Conservation (phyloP, 2,329 filamentous ascomycete species). For the Nemania abortiva region DNA sequence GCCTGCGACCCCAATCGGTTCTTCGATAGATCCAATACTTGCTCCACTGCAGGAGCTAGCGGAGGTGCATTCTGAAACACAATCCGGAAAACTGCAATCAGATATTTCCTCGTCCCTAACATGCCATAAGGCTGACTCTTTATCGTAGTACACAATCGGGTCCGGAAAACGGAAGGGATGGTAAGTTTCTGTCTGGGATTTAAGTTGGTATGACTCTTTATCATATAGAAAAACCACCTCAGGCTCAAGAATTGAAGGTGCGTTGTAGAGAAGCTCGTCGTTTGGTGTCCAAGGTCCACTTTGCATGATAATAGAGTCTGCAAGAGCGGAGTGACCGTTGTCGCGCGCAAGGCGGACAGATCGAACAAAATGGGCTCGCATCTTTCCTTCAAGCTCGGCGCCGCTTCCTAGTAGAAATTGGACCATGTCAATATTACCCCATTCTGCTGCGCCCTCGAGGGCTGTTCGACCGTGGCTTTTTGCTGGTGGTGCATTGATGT, state of each 20-base stretch:
- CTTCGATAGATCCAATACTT: background rate
- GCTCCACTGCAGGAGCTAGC: too few species aligned
- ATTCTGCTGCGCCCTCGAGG: conserved; percentile 6
- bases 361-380: background rate
- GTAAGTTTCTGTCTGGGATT: background rate
- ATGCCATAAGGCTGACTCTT: too few species aligned
- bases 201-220: background rate
- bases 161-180: too few species aligned
- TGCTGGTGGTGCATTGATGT: conserved; percentile 5
- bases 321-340: background rate
- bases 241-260: background rate
- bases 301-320: background rate
- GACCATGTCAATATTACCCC: conserved; percentile 35
- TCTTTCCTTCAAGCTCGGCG: background rate
- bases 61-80: too few species aligned
- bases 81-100: too few species aligned
- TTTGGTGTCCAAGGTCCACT: background rate
- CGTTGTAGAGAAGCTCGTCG: background rate
- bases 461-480: background rate
- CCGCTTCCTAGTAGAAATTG: conserved; percentile 5
- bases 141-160: too few species aligned
- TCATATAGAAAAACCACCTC: background rate
- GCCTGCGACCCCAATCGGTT: background rate
- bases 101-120: too few species aligned
- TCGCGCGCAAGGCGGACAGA: background rate